Evolutionary conservation across 1,284 basidiomycete genomes (phyloP), one percentile per base, ranked within the genome.

Genomic region (Malassezia furfur): DNA sequence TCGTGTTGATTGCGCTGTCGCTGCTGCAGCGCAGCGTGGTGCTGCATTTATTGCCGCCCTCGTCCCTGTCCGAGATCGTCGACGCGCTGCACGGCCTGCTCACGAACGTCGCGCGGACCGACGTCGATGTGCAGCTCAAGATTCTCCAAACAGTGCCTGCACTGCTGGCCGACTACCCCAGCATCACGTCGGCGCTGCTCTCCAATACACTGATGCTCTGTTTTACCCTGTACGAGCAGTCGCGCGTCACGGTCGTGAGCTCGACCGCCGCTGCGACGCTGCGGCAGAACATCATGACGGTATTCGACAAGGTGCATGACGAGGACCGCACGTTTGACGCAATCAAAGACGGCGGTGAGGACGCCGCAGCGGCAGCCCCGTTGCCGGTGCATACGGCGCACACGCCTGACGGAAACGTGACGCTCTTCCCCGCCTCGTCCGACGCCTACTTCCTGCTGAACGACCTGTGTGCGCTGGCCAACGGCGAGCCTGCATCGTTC

Each of bases 241-340:
- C 88, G 6, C 84, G 88, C 58, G 94, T 94, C 22, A 86, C 87
- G 0, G 93, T 96, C 30, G 93, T 98, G 6, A 93, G 90, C 3
- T 94, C 90, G 0, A 98, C 93, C 1, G 94, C 93, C 0, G 91
- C 91, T 0, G 93, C 94, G 0, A 96, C 91, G 0, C 81, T 98
- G 7, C 85, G 93, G 1, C 93, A 96, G 75, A 81, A 94, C 1
- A 88, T 98, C 52, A 96, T 98, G 91, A 88, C 94, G 63, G 85
- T 96, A 12, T 88, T 96, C 48, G 93, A 98, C 77, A 91, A 94
- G 69, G 86, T 96, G 69, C 83, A 85, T 1, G 81, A 83, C 17
- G 88, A 91, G 71, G 87, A 90, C 57, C 60, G 56, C 3, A 66
- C 65, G 7, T 64, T 75, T 14, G 64, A 70, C 44, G 61, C 48